A percentile compares a stretch with the other conserved stretches of the same genome.
Evolutionary conservation across 768 basidiomycete genomes (phyloP).

Genomic region (Flagelloscypha sp.): DNA sequence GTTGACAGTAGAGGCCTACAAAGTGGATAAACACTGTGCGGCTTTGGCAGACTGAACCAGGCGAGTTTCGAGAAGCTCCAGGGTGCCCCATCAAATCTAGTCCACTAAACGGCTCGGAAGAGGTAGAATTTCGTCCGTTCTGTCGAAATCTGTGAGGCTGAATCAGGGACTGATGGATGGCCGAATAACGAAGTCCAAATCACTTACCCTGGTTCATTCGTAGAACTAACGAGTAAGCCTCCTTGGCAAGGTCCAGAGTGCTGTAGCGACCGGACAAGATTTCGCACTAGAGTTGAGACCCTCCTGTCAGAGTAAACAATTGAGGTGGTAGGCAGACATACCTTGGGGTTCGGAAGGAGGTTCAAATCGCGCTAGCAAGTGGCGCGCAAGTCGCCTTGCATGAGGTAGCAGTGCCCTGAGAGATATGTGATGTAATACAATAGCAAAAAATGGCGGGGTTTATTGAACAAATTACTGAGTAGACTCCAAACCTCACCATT

Average conservation of each 20-base stretch:
- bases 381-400: constrained; percentile 71
- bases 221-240: constrained; percentile 67
- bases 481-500: constrained; percentile 77
- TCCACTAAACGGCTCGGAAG: no score
- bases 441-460: constrained; percentile 9
- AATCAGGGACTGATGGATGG: no score
- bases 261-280: constrained; percentile 80
- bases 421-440: constrained; percentile 7
- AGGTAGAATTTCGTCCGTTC: no score
- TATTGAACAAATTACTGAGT: constrained; percentile 36
- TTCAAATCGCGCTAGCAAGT: constrained; percentile 75
- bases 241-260: constrained; percentile 71
- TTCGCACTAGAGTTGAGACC: constrained; percentile 80
- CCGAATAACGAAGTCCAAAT: no score
- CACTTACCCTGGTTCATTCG: constrained; percentile 73
- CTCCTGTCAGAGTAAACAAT: constrained; percentile 25
- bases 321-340: constrained; percentile 17
- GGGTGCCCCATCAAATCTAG: no score
- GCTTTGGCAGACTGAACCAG: constrained; percentile 58
- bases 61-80: no score
- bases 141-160: no score
- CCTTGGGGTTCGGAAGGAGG: constrained; percentile 64
- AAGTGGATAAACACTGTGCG: constrained; percentile 68
- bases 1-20: constrained; percentile 44
- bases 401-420: constrained; percentile 66